Conservation (phyloP, 768 basidiomycete species). For the Suillus paluster region DNA sequence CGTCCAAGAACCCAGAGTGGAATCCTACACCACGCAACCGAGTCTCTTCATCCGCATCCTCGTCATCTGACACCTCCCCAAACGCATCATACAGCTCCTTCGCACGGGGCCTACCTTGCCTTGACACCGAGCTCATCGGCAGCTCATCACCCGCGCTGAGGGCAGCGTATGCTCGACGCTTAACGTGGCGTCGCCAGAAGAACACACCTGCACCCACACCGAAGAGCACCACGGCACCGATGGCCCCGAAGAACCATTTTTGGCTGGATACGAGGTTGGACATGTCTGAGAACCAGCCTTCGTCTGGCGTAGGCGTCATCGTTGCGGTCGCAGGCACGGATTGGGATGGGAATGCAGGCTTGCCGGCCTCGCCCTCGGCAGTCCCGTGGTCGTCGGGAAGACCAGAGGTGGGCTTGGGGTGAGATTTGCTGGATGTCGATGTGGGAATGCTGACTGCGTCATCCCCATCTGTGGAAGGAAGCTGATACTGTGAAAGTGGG, state of each 20-base stretch:
- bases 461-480: slow-evolving; percentile 51
- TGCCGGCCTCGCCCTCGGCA: slow-evolving; percentile 78
- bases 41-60: slow-evolving; percentile 75
- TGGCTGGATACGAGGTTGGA: slow-evolving; percentile 72
- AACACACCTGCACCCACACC: slow-evolving; percentile 70
- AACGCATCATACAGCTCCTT: slow-evolving; percentile 97
- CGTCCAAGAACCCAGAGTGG: slow-evolving; percentile 84
- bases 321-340: slow-evolving; percentile 37
- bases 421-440: slow-evolving; percentile 57
- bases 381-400: slow-evolving; percentile 87
- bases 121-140: slow-evolving; percentile 73
- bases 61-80: slow-evolving; percentile 86
- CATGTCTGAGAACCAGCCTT: slow-evolving; percentile 86
- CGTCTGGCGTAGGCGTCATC: slow-evolving; percentile 65
- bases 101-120: slow-evolving; percentile 56
- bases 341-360: slow-evolving; percentile 64
- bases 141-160: slow-evolving; percentile 70
- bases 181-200: slow-evolving; percentile 73
- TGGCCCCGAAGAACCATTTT: slow-evolving; percentile 89
- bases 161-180: slow-evolving; percentile 56
- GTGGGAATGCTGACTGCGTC: slow-evolving; percentile 44
- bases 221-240: slow-evolving; percentile 80
- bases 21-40: slow-evolving; percentile 61
- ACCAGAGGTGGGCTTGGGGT: slow-evolving; percentile 84
- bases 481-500: slow-evolving; percentile 52